These are phyloP conservation scores for Fraxinus albicans DNA, from an alignment of 305 asterid species.

Conservation along the genomic window DNA sequence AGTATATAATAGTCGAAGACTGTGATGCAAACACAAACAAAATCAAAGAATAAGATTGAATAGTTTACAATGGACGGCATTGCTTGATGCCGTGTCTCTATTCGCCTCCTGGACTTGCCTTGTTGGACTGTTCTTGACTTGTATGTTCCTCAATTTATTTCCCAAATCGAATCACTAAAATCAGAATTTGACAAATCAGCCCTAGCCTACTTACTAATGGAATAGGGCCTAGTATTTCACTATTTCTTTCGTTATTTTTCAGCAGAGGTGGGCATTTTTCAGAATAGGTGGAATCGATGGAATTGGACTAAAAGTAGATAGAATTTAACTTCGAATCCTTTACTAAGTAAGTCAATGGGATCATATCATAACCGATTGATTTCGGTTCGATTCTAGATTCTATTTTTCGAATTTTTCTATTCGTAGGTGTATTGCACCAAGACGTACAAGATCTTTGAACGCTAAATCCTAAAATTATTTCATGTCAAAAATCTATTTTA, in stretches of 20 bases:
- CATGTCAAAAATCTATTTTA: background rate
- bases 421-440: too few species aligned
- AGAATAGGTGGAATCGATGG: background rate
- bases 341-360: background rate
- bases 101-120: background rate
- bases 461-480: too few species aligned
- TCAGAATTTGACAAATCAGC: background rate
- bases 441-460: background rate
- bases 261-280: background rate
- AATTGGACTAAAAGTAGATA: too few species aligned
- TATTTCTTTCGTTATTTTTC: background rate
- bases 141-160: background rate
- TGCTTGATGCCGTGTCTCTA: background rate
- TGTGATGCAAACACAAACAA: background rate
- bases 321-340: background rate
- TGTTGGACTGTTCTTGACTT: background rate
- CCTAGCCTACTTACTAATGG: background rate
- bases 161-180: background rate
- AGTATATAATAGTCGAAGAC: background rate
- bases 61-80: background rate
- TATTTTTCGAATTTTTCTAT: background rate
- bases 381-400: too few species aligned
- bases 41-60: background rate
- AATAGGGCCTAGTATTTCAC: too few species aligned
- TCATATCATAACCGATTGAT: too few species aligned